A percentile compares a stretch with the other conserved stretches of the same genome.
Conservation (phyloP, 1,284 basidiomycete genomes). For the Austroboletus niveus region DNA sequence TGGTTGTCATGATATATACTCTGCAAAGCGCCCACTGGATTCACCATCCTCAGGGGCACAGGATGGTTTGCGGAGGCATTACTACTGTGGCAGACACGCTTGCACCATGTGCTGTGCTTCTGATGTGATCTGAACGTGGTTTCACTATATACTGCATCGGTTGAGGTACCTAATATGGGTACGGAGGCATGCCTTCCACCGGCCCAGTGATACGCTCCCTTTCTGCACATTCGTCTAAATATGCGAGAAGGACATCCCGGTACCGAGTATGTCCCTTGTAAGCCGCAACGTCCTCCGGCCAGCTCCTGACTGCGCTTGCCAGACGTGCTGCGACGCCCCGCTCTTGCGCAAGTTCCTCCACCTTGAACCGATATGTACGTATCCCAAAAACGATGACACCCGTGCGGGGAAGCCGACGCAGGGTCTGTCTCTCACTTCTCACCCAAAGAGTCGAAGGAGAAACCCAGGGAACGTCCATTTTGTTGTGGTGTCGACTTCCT, state of each 20-base stretch:
- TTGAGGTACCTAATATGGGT: conserved; percentile 19
- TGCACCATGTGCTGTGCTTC: neutral
- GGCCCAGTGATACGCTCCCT: conserved; percentile 21
- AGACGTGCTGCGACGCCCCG: conserved; percentile 64
- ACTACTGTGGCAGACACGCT: too few relatives aligned
- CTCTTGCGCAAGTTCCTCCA: conserved; percentile 59
- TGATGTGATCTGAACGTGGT: too few relatives aligned
- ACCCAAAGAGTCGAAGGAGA: conserved; percentile 54
- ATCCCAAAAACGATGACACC: conserved; percentile 80
- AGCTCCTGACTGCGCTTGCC: conserved; percentile 65
- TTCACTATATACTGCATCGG: neutral
- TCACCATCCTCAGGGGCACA: neutral
- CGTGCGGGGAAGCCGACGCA: conserved; percentile 62
- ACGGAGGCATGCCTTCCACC: conserved; percentile 15
- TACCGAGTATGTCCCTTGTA: conserved; percentile 61
- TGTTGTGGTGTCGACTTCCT: conserved; percentile 28
- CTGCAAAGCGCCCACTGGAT: neutral
- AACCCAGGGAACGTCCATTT: conserved; percentile 21
- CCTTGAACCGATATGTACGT: conserved; percentile 65
- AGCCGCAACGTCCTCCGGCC: conserved; percentile 62
- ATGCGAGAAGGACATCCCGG: conserved; percentile 44
- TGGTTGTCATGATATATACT: neutral
- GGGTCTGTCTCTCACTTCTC: conserved; percentile 70
- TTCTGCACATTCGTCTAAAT: conserved; percentile 47
- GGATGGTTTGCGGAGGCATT: neutral